Evolutionary conservation across 164 flowering plant species (phyloP).

Genomic region (Umbellularia californica): DNA sequence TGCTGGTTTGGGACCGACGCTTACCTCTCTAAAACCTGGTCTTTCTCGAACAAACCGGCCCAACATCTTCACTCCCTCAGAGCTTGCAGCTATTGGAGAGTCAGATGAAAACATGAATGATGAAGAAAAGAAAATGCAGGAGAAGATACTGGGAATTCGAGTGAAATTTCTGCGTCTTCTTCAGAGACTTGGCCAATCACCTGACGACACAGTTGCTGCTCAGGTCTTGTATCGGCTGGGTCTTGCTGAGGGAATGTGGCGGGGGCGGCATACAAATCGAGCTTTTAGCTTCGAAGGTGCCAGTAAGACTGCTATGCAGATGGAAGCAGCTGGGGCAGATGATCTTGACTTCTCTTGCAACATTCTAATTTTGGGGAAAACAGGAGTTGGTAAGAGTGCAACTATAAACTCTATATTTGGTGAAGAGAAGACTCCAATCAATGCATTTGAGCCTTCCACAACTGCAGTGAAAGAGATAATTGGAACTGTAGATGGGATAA

Average conservation of each 20-base stretch:
- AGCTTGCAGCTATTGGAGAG: conserved; percentile 27
- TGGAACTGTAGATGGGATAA: conserved; percentile 71
- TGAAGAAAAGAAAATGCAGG: conserved; percentile 72
- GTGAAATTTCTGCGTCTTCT: conserved; percentile 86
- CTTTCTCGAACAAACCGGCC: conserved; percentile 43
- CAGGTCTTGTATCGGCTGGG: conserved; percentile 82
- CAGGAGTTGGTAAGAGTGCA: conserved; percentile 98
- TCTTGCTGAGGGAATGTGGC: conserved; percentile 43
- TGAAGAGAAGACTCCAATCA: conserved; percentile 50
- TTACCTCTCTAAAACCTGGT: conserved; percentile 52
- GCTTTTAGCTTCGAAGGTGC: conserved; percentile 66
- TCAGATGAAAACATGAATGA: conserved; percentile 57
- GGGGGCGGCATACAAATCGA: conserved; percentile 47
- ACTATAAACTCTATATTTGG: conserved; percentile 90
- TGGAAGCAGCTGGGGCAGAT: conserved; percentile 58
- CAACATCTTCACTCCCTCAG: conserved; percentile 37
- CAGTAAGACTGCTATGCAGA: conserved; percentile 52
- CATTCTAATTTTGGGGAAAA: conserved; percentile 77
- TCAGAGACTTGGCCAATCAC: conserved; percentile 69
- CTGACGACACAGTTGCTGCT: conserved; percentile 70
- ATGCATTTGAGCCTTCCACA: conserved; percentile 75
- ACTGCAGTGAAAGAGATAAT: conserved; percentile 52
- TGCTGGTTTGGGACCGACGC: conserved; percentile 83
- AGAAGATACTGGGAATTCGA: conserved; percentile 62
- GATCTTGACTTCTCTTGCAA: conserved; percentile 70